These are phyloP conservation scores for Salix exigua DNA, from an alignment of 345 rosid genomes.

Conservation along the genomic window DNA sequence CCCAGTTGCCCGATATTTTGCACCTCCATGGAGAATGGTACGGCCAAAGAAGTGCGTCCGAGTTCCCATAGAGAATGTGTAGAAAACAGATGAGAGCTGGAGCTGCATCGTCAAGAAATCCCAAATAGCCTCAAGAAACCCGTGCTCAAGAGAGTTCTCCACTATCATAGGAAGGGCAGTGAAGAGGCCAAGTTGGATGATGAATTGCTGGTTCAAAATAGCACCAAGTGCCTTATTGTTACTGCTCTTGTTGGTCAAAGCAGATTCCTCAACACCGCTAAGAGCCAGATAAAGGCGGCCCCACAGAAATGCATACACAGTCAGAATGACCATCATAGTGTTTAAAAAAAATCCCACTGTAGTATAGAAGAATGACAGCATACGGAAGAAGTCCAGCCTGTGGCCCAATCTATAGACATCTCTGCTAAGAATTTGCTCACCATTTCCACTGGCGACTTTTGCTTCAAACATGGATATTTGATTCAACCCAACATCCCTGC, in stretches of 20 bases:
- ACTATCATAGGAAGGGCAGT: constrained; percentile 98
- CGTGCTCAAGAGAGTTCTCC: constrained; percentile 91
- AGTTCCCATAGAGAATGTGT: constrained; percentile 96
- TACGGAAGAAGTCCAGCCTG: constrained; percentile 91
- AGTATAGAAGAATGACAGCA: constrained; percentile 92
- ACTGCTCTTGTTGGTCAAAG: constrained; percentile 40
- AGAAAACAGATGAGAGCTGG: constrained; percentile 91
- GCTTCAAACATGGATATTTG: constrained; percentile 98
- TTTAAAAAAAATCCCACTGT: constrained; percentile 93
- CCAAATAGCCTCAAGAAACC: constrained; percentile 89
- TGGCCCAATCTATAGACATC: constrained; percentile 97
- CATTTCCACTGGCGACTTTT: constrained; percentile 98
- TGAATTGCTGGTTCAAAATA: constrained; percentile 82
- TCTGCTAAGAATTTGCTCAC: constrained; percentile 95
- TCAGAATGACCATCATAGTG: constrained; percentile 85
- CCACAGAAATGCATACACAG: constrained; percentile 95
- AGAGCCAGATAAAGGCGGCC: constrained; percentile 90
- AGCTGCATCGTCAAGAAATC: constrained; percentile 95
- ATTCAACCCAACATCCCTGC: constrained; percentile 97
- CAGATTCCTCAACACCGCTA: constrained; percentile 83
- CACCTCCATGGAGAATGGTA: constrained; percentile 95
- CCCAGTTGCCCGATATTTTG: constrained; percentile 96
- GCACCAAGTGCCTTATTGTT: constrained; percentile 56
- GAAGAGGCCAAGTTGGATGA: constrained; percentile 83
- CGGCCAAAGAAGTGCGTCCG: constrained; percentile 94